These are phyloP conservation scores for Kurtzmaniella natalensis DNA, from an alignment of 1,139 yeast species.

Conservation along the genomic window DNA sequence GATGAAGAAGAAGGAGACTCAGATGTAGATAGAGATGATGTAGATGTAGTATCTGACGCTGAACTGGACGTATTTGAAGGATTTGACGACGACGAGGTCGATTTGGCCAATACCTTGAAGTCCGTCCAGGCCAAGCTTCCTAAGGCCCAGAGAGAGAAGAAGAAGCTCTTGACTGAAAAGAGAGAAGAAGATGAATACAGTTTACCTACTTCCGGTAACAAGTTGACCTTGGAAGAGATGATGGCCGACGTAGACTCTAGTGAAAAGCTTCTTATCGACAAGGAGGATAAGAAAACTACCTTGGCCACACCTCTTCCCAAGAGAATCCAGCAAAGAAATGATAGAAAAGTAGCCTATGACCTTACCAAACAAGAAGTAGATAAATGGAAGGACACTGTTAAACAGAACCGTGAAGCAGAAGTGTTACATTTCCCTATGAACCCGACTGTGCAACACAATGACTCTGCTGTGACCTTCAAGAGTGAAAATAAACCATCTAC, in stretches of 20 bases:
- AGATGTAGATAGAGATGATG: slow-evolving; percentile 14
- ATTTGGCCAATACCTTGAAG: slow-evolving; percentile 32
- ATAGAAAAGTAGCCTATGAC: slow-evolving; percentile 87
- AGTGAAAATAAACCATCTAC: slow-evolving; percentile 45
- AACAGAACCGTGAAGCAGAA: slow-evolving; percentile 77
- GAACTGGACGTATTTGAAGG: slow-evolving; percentile 25
- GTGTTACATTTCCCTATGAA: slow-evolving; percentile 71
- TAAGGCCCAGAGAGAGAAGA: slow-evolving; percentile 34
- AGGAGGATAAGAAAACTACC: slow-evolving; percentile 35
- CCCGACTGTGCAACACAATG: slow-evolving; percentile 44
- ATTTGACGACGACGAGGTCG: slow-evolving; percentile 26
- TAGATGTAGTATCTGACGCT: slow-evolving; percentile 17
- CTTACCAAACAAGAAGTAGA: slow-evolving; percentile 80
- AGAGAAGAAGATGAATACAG: slow-evolving; percentile 68
- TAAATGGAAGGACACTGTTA: slow-evolving; percentile 84
- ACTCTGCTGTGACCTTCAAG: slow-evolving; percentile 52
- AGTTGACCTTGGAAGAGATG: slow-evolving; percentile 71
- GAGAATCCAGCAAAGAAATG: slow-evolving; percentile 80
- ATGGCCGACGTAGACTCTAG: slow-evolving; percentile 54
- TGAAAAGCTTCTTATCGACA: slow-evolving; percentile 51
- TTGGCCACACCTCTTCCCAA: slow-evolving; percentile 80
- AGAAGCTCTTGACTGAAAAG: slow-evolving; percentile 45
- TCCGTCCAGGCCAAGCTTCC: slow-evolving; percentile 25
- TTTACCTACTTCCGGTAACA: slow-evolving; percentile 56
- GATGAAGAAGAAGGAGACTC: slow-evolving; percentile 19